A percentile compares a stretch with the other conserved stretches of the same genome.
These are phyloP conservation scores for Cladophialophora yegresii DNA, from an alignment of 2,329 filamentous ascomycete species.

Conservation along the genomic window DNA sequence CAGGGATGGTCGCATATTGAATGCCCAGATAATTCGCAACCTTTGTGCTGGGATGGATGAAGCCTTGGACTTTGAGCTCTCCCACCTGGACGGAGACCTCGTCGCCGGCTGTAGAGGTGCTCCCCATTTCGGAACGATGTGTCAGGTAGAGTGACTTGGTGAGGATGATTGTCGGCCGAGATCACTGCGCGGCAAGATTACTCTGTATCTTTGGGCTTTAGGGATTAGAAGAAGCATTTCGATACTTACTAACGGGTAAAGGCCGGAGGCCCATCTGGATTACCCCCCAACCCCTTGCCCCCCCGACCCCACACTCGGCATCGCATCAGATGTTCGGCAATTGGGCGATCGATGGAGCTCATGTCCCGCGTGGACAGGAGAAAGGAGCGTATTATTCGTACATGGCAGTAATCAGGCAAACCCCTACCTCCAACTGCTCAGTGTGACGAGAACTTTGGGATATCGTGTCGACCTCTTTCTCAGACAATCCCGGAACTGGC, in stretches of 20 bases:
- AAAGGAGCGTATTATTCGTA: background rate
- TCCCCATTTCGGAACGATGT: background rate
- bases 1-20: conserved; percentile 43
- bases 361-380: background rate
- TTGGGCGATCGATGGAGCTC: background rate
- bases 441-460: background rate
- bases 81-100: conserved; percentile 7
- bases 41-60: conserved; percentile 21
- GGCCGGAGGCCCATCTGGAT: background rate
- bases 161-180: background rate
- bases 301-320: background rate
- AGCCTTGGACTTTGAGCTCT: conserved; percentile 15
- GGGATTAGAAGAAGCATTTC: background rate
- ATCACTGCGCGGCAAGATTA: background rate
- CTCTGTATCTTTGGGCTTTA: background rate
- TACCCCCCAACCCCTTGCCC: background rate
- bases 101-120: background rate
- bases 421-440: background rate
- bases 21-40: conserved; percentile 43
- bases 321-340: background rate
- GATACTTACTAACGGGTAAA: too few relatives aligned
- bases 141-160: background rate
- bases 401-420: background rate
- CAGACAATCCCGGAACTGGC: background rate
- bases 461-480: background rate